A percentile compares a stretch with the other conserved stretches of the same genome.
Conservation (phyloP, 2,329 filamentous ascomycete species). For the Stylonectria norvegica region DNA sequence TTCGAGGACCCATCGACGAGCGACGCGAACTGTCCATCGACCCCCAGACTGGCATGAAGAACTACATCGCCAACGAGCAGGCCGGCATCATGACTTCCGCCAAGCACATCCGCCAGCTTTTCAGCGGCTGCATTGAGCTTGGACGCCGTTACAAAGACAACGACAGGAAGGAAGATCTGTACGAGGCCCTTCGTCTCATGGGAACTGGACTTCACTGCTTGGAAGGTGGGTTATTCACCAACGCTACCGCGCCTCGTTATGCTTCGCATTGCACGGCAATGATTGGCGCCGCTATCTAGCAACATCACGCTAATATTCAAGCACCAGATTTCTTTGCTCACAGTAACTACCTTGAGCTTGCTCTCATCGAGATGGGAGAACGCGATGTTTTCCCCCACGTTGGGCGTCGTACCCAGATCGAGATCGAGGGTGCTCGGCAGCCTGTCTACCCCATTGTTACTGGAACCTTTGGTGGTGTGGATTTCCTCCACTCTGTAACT, state of each 20-base stretch:
- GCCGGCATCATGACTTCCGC: conserved; percentile 78
- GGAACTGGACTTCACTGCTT: conserved; percentile 88
- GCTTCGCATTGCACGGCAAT: conserved; percentile 8
- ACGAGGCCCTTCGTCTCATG: conserved; percentile 81
- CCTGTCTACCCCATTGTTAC: conserved; percentile 80
- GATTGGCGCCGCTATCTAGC: background rate
- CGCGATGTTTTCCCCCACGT: conserved; percentile 81
- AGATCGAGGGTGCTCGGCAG: conserved; percentile 61
- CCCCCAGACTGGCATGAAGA: conserved; percentile 74
- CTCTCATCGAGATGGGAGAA: conserved; percentile 82
- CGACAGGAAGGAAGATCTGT: conserved; percentile 65
- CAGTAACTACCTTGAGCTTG: conserved; percentile 88
- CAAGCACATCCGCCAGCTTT: conserved; percentile 69
- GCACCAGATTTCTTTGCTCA: conserved; percentile 78
- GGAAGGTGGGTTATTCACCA: conserved; percentile 51
- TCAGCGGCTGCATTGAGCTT: conserved; percentile 72
- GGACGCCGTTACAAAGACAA: conserved; percentile 64
- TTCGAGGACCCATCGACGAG: conserved; percentile 81
- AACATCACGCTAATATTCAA: background rate
- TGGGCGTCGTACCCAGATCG: conserved; percentile 67
- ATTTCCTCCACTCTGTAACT: conserved; percentile 86
- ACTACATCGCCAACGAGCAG: conserved; percentile 87
- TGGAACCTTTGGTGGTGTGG: conserved; percentile 90
- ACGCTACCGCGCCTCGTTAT: background rate
- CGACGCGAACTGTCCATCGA: conserved; percentile 75